Evolutionary conservation across 73 alveolate genomes (phyloP).

Genomic region (Stentor roeselii): DNA sequence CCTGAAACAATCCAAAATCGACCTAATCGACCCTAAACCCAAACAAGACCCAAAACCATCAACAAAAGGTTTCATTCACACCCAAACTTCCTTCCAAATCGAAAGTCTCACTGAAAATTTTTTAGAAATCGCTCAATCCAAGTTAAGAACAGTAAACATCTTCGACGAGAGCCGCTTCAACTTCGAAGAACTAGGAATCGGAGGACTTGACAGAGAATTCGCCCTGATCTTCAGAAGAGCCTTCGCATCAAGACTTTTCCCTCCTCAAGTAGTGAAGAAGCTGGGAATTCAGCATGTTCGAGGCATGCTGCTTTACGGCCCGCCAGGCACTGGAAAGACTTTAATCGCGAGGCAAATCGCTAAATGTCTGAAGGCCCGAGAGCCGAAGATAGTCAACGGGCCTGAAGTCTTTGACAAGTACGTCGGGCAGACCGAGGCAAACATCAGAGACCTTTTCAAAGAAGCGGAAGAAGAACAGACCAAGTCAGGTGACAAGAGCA

Average conservation of each 20-base stretch:
- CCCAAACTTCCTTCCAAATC: conserved; percentile 10
- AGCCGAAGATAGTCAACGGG: conserved; percentile 96
- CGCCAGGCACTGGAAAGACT: conserved; percentile 99
- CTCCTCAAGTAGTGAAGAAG: conserved; percentile 93
- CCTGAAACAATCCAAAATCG: background rate
- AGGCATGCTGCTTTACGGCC: conserved; percentile 98
- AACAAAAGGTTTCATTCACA: conserved; percentile 12
- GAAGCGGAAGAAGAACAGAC: conserved; percentile 95
- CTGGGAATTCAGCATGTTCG: conserved; percentile 96
- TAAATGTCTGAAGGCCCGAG: conserved; percentile 88
- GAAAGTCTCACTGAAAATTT: background rate
- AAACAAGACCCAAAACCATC: background rate
- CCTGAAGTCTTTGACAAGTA: conserved; percentile 97
- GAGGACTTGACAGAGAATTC: conserved; percentile 97
- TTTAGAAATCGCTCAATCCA: background rate
- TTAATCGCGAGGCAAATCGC: conserved; percentile 97
- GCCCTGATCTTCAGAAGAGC: conserved; percentile 99
- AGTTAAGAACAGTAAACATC: conserved; percentile 5
- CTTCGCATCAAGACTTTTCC: conserved; percentile 96
- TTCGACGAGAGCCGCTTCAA: conserved; percentile 52
- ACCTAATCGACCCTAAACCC: background rate
- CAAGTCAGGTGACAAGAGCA: conserved; percentile 91
- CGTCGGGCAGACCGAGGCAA: conserved; percentile 95
- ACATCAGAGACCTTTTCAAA: conserved; percentile 89
- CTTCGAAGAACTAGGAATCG: conserved; percentile 99